These are phyloP conservation scores for Tolypocladium paradoxum DNA, from an alignment of 2,329 filamentous ascomycete genomes.

Conservation along the genomic window DNA sequence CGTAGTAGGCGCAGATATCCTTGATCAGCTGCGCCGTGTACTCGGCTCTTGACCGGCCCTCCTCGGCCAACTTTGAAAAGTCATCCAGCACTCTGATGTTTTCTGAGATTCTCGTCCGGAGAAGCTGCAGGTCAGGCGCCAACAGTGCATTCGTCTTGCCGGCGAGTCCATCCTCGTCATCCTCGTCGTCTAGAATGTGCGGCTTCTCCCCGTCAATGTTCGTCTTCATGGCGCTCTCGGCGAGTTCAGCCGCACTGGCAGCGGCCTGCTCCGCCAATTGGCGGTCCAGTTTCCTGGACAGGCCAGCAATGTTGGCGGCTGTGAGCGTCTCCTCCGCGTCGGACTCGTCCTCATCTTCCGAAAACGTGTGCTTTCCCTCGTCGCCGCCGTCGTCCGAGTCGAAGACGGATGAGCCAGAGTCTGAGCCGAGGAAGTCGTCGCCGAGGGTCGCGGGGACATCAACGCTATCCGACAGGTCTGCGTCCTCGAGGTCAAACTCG, in stretches of 20 bases:
- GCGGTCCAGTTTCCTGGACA: constrained; percentile 75
- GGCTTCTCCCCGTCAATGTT: constrained; percentile 77
- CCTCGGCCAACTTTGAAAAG: constrained; percentile 70
- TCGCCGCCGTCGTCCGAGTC: constrained; percentile 58
- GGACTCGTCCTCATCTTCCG: constrained; percentile 84
- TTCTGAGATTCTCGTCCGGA: constrained; percentile 83
- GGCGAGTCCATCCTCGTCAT: constrained; percentile 45
- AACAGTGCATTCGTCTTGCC: constrained; percentile 53
- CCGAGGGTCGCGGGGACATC: constrained; percentile 25
- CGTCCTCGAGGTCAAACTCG: constrained; percentile 32
- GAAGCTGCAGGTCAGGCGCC: constrained; percentile 79
- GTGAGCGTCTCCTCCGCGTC: constrained; percentile 85
- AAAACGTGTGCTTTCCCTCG: constrained; percentile 62
- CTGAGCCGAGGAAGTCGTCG: constrained; percentile 50
- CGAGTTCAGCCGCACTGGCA: constrained; percentile 74
- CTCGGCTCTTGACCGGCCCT: constrained; percentile 72
- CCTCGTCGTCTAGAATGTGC: constrained; percentile 53
- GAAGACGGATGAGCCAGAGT: constrained; percentile 47
- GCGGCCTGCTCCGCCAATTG: constrained; percentile 68
- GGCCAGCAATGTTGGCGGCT: constrained; percentile 88
- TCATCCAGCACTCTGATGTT: constrained; percentile 86
- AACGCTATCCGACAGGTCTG: constrained; percentile 29
- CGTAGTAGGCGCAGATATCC: constrained; percentile 94
- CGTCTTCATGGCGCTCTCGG: constrained; percentile 78
- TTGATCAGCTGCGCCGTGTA: constrained; percentile 80